Evolutionary conservation across 2,329 filamentous ascomycete species (phyloP).

Genomic region (Xylariales sp.): DNA sequence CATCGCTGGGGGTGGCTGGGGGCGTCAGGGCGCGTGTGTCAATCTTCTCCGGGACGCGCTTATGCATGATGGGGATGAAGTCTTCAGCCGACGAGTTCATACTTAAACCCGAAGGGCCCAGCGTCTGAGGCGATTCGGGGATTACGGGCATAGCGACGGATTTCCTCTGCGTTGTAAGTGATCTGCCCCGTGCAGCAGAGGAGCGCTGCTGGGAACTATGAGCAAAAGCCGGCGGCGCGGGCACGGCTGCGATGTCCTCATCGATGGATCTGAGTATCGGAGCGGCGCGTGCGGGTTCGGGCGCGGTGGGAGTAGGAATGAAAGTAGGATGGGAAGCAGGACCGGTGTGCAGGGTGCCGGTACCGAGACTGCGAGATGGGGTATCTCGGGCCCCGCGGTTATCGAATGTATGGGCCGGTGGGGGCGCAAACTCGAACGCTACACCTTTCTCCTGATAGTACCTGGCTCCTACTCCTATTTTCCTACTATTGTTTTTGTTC

Average conservation of each 20-base stretch:
- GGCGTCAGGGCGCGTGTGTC: constrained; percentile 14
- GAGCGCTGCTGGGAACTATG: constrained; percentile 9
- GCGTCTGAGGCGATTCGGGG: constrained; percentile 8
- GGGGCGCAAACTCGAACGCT: constrained; percentile 4
- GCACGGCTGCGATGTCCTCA: constrained; percentile 17
- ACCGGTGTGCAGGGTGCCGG: constrained; percentile 5
- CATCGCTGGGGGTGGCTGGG: constrained; percentile 17
- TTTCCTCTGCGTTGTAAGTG: constrained; percentile 7
- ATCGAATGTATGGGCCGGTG: too few relatives aligned
- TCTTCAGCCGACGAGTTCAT: constrained; percentile 15
- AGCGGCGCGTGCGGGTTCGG: constrained; percentile 15
- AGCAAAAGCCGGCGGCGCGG: constrained; percentile 15
- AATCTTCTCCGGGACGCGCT: constrained; percentile 14
- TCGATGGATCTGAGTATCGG: constrained; percentile 17
- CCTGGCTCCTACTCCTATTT: constrained; percentile 5
- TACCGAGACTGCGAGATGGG: constrained; percentile 8
- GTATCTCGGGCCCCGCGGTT: too few relatives aligned
- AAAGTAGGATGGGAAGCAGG: constrained; percentile 16
- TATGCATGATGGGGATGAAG: constrained; percentile 23
- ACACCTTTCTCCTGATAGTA: constrained; percentile 10
- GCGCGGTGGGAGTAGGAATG: constrained; percentile 14
- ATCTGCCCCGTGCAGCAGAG: constrained; percentile 5
- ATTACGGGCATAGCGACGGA: constrained; percentile 12
- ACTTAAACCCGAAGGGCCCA: background rate
- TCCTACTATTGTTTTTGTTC: background rate